These are phyloP conservation scores for Solanum piurae DNA, from an alignment of 257 asterid genomes.

Conservation along the genomic window DNA sequence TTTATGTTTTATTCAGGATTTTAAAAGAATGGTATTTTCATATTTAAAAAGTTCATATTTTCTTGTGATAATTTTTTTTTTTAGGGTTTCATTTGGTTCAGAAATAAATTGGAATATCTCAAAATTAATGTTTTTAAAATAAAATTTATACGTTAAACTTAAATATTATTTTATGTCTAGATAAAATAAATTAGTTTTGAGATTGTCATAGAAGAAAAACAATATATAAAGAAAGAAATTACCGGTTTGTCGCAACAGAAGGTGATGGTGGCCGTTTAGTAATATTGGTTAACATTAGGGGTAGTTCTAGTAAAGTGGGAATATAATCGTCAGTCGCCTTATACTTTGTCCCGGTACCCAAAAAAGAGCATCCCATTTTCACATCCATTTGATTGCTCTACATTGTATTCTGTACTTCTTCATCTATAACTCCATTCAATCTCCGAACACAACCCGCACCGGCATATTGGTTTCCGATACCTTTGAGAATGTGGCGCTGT, in stretches of 20 bases:
- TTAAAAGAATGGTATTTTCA: neutral
- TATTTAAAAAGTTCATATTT: neutral
- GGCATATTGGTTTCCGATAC: neutral
- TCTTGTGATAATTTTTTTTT: neutral
- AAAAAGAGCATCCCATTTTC: neutral
- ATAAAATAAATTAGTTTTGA: neutral
- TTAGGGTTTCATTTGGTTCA: rapidly evolving
- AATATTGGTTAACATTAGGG: neutral
- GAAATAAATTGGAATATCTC: neutral
- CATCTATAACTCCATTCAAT: neutral
- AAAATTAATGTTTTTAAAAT: neutral
- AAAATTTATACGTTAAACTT: neutral
- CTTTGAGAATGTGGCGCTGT: constrained; percentile 80
- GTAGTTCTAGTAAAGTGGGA: neutral
- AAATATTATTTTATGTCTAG: neutral
- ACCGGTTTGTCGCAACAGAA: neutral
- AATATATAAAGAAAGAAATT: neutral
- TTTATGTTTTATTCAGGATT: neutral
- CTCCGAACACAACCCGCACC: neutral
- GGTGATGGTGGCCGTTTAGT: neutral
- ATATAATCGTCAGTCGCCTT: neutral
- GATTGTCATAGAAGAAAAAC: neutral
- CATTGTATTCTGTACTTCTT: neutral
- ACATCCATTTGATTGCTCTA: neutral
- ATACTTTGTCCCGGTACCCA: neutral